Percentiles rank a stretch among this genome's conserved stretches.
These are phyloP conservation scores for Coffea humblotiana DNA, from an alignment of 305 asterid genomes.

Conservation along the genomic window DNA sequence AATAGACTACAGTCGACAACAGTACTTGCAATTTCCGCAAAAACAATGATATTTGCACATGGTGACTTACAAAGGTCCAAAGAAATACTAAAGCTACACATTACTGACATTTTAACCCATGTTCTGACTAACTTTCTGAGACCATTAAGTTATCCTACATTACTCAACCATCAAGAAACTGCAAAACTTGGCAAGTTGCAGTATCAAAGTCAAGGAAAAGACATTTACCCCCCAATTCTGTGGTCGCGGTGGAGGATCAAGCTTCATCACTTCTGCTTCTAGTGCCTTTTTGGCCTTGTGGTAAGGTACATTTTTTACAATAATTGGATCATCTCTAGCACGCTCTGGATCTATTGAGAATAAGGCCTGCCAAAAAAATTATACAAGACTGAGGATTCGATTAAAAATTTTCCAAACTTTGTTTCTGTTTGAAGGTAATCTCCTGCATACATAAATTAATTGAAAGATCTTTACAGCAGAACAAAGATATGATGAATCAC, in stretches of 20 bases:
- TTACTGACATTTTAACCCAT: not conserved
- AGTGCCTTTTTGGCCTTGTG: conserved; percentile 76
- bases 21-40: not conserved
- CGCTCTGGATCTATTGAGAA: conserved; percentile 86
- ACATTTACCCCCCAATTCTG: conserved; percentile 82
- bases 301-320: conserved; percentile 77
- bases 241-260: conserved; percentile 88
- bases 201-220: conserved; percentile 12
- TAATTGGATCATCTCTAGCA: conserved; percentile 83
- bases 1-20: not conserved
- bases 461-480: not conserved
- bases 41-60: not conserved
- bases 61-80: not conserved
- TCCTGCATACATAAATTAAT: not conserved
- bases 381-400: not conserved
- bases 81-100: not conserved
- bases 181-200: not conserved
- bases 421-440: not conserved
- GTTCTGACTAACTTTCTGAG: not conserved
- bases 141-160: not conserved
- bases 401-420: not conserved
- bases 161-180: not conserved
- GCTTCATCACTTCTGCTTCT: conserved; percentile 90
- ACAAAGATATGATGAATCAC: not conserved
- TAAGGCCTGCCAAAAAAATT: conserved; percentile 60